Conservation (phyloP, 2,329 filamentous ascomycete genomes). For the Aspergillus hortae region DNA sequence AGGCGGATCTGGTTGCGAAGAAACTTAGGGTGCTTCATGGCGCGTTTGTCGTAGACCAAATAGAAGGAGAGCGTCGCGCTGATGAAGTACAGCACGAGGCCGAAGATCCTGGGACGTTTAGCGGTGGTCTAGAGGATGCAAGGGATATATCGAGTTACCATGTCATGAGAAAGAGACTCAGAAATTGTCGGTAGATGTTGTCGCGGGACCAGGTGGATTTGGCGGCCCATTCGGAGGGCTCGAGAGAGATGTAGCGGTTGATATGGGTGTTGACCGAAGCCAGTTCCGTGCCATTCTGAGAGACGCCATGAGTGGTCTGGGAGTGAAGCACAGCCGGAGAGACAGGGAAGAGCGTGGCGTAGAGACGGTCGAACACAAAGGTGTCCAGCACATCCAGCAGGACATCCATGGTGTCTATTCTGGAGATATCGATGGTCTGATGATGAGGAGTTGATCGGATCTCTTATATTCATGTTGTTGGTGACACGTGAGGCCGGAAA, state of each 20-base stretch:
- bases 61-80: constrained; percentile 8
- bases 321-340: neutral
- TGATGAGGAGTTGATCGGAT: neutral
- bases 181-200: constrained; percentile 5
- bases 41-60: constrained; percentile 86
- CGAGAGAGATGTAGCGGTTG: constrained; percentile 7
- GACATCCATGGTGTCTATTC: constrained; percentile 15
- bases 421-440: neutral
- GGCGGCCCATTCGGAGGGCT: constrained; percentile 5
- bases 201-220: constrained; percentile 3
- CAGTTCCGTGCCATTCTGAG: constrained; percentile 1
- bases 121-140: neutral
- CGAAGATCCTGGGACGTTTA: constrained; percentile 3
- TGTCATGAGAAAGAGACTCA: constrained; percentile 9
- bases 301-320: neutral
- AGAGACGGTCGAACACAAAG: constrained; percentile 18
- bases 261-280: constrained; percentile 3
- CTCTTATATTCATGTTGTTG: neutral
- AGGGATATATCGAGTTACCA: neutral
- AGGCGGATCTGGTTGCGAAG: constrained; percentile 85
- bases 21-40: constrained; percentile 83
- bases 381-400: constrained; percentile 20
- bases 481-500: constrained; percentile 8
- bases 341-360: constrained; percentile 13
- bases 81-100: constrained; percentile 7